These are phyloP conservation scores for Davidsoniella virescens DNA, from an alignment of 2,329 filamentous ascomycete genomes.

Conservation along the genomic window DNA sequence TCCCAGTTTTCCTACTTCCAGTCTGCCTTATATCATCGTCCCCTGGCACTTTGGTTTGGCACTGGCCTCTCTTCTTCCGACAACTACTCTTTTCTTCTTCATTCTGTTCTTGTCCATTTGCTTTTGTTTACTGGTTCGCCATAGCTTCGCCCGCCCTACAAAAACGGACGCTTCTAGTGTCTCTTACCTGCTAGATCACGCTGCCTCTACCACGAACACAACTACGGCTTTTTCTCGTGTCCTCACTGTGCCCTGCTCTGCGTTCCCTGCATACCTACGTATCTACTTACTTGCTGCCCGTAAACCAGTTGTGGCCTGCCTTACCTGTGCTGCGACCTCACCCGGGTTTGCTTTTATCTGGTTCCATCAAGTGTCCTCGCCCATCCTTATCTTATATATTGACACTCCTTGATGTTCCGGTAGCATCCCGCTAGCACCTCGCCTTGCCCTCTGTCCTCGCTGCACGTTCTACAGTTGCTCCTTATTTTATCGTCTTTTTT, in stretches of 20 bases:
- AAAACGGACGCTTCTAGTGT: too few relatives aligned
- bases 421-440: conserved; percentile 8
- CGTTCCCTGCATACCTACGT: too few relatives aligned
- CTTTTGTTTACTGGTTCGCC: neutral
- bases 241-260: too few relatives aligned
- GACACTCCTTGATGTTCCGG: conserved; percentile 10
- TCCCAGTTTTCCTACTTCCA: neutral
- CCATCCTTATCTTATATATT: conserved; percentile 10
- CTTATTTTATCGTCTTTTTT: neutral
- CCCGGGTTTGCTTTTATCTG: conserved; percentile 3
- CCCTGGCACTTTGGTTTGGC: neutral
- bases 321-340: neutral
- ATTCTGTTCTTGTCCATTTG: neutral
- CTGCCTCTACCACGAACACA: too few relatives aligned
- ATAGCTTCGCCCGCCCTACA: too few relatives aligned
- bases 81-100: neutral
- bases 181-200: too few relatives aligned
- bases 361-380: conserved; percentile 8
- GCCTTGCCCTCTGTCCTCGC: neutral
- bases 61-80: too few relatives aligned
- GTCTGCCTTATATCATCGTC: neutral
- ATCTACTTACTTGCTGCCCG: too few relatives aligned
- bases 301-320: too few relatives aligned
- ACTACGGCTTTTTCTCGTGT: too few relatives aligned
- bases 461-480: neutral